A percentile compares a stretch with the other conserved stretches of the same genome.
Conservation (phyloP, 306 rosid species). For the Fragaria ananassa region DNA sequence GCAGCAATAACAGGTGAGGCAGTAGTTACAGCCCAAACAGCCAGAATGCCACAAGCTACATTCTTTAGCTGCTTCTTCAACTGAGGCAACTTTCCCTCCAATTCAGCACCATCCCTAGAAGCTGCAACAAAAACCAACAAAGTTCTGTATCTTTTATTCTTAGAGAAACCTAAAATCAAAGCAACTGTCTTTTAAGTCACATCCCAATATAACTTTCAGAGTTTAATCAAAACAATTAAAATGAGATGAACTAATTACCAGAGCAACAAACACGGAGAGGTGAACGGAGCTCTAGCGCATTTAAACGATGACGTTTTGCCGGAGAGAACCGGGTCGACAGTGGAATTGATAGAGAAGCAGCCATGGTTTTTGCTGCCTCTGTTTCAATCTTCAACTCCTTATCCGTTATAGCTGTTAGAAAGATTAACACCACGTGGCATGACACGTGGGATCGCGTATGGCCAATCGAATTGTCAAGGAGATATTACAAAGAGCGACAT, state of each 20-base stretch:
- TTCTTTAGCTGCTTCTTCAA: slow-evolving; percentile 43
- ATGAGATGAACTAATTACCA: slow-evolving; percentile 26
- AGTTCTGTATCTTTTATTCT: neutral
- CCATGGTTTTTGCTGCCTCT: slow-evolving; percentile 37
- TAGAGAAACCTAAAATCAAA: neutral
- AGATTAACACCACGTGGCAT: slow-evolving; percentile 43
- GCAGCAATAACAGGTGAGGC: slow-evolving; percentile 83
- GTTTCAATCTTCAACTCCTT: slow-evolving; percentile 1
- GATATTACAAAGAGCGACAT: neutral
- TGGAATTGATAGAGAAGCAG: slow-evolving; percentile 53
- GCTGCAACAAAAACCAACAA: slow-evolving; percentile 24
- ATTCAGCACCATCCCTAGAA: slow-evolving; percentile 43
- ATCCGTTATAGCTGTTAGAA: slow-evolving; percentile 9
- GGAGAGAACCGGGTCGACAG: slow-evolving; percentile 39
- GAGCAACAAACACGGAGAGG: slow-evolving; percentile 44
- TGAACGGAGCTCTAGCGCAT: slow-evolving; percentile 17
- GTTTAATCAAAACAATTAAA: neutral
- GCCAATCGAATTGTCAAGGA: neutral
- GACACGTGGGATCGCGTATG: slow-evolving; percentile 40
- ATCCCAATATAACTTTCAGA: neutral
- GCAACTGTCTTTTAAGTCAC: neutral
- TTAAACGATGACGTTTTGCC: slow-evolving; percentile 33
- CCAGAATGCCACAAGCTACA: slow-evolving; percentile 79
- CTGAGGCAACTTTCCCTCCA: slow-evolving; percentile 29
- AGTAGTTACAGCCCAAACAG: slow-evolving; percentile 63